phyloP scores from a whole-genome alignment of 2,329 filamentous ascomycete genomes.

The Ophiosphaerella herpotricha region DNA sequence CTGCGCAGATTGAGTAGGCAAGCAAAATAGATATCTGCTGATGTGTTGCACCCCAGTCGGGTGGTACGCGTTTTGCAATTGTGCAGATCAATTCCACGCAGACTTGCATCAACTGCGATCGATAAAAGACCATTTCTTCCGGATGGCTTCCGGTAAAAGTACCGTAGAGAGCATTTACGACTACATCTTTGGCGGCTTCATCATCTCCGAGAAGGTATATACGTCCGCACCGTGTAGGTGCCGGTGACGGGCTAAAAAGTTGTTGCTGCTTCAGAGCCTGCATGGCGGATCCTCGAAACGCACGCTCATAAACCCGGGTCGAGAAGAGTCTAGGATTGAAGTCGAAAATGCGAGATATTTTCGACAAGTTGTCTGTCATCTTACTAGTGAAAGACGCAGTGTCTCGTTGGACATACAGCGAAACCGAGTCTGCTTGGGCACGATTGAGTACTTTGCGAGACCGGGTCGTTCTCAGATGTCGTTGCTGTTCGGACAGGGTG shows the following conservation, averaged over 20 bases:
- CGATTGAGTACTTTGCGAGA: constrained; percentile 7
- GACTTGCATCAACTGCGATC: neutral
- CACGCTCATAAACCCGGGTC: constrained; percentile 8
- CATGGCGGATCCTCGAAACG: constrained; percentile 9
- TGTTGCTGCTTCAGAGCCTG: constrained; percentile 1
- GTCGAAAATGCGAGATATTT: constrained; percentile 15
- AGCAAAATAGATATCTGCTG: neutral
- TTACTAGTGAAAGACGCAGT: constrained; percentile 2
- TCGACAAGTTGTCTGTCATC: constrained; percentile 17
- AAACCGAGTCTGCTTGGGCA: constrained; percentile 11
- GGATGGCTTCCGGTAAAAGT: neutral
- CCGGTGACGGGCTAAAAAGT: neutral
- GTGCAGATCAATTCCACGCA: neutral
- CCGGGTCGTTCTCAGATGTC: constrained; percentile 5
- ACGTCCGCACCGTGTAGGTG: neutral
- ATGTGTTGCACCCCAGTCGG: neutral
- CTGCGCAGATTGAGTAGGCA: neutral
- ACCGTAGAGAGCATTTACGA: neutral
- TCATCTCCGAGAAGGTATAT: neutral
- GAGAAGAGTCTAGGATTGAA: constrained; percentile 16
- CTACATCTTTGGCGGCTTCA: neutral
- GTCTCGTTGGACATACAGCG: constrained; percentile 14
- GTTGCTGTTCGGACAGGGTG: constrained; percentile 13
- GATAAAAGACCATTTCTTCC: neutral
- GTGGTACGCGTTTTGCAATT: neutral